These are phyloP conservation scores for Citrus mangshanensis DNA, from an alignment of 345 rosid genomes.

Conservation along the genomic window DNA sequence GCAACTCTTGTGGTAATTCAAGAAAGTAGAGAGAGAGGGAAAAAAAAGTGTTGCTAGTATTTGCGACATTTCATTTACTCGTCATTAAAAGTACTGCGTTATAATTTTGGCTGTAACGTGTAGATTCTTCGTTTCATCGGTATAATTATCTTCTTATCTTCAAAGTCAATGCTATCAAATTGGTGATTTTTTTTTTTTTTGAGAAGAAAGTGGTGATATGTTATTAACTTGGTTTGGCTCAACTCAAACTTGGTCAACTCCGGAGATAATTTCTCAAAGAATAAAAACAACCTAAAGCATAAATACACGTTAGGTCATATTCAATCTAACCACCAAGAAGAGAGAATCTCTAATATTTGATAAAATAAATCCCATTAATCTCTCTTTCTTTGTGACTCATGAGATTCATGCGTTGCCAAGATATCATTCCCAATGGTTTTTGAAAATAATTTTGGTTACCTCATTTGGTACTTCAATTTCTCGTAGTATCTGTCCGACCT, in stretches of 20 bases:
- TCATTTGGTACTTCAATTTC: background rate
- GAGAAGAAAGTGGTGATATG: background rate
- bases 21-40: too few species aligned
- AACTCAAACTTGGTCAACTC: constrained; percentile 3
- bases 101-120: background rate
- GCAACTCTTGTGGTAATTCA: background rate
- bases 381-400: background rate
- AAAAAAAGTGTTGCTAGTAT: background rate
- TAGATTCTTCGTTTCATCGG: background rate
- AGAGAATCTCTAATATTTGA: background rate
- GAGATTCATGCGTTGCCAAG: background rate
- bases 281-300: background rate
- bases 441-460: background rate
- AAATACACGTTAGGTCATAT: background rate
- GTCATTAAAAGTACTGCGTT: background rate
- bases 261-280: background rate
- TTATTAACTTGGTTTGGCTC: background rate
- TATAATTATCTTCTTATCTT: background rate
- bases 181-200: background rate
- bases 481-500: background rate
- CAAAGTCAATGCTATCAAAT: constrained; percentile 13
- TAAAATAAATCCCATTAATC: background rate
- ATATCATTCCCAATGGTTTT: background rate
- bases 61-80: background rate
- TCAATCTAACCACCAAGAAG: background rate